These are phyloP conservation scores for Phytopythium kandeliae DNA, from an alignment of 352 stramenopile genomes.

Conservation along the genomic window DNA sequence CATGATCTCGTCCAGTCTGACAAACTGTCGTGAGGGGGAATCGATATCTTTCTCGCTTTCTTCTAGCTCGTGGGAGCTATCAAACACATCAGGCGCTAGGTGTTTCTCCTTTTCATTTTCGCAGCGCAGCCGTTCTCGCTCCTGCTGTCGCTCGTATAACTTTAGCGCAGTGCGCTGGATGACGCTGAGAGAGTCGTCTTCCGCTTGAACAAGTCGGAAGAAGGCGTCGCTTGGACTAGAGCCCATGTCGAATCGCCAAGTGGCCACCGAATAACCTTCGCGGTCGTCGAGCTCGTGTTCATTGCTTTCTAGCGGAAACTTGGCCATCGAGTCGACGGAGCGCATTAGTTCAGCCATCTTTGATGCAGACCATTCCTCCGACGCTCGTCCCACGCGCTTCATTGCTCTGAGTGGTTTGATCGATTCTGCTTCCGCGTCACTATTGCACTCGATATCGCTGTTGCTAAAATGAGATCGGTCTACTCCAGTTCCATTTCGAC, in stretches of 20 bases:
- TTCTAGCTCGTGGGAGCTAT: not conserved
- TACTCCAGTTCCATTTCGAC: not conserved
- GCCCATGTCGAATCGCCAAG: not conserved
- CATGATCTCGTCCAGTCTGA: conserved; percentile 4
- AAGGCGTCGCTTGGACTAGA: conserved; percentile 18
- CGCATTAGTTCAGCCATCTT: not conserved
- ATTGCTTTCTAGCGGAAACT: not conserved
- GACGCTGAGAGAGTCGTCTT: conserved; percentile 72
- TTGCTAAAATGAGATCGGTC: not conserved
- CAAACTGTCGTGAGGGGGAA: not conserved
- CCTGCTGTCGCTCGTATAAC: conserved; percentile 35
- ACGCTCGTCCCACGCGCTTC: not conserved
- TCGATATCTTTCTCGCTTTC: not conserved
- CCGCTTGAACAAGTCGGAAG: conserved; percentile 38
- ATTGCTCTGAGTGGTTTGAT: not conserved
- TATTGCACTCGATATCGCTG: not conserved
- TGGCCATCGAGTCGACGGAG: not conserved
- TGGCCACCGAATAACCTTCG: not conserved
- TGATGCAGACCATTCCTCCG: not conserved
- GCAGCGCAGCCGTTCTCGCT: conserved; percentile 17
- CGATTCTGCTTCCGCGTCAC: not conserved
- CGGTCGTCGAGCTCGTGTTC: not conserved
- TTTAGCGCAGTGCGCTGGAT: conserved; percentile 45
- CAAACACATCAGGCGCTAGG: not conserved
- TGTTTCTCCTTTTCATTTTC: conserved; percentile 15